Conservation (phyloP, 345 rosid species). For the Corchorus capsularis region DNA sequence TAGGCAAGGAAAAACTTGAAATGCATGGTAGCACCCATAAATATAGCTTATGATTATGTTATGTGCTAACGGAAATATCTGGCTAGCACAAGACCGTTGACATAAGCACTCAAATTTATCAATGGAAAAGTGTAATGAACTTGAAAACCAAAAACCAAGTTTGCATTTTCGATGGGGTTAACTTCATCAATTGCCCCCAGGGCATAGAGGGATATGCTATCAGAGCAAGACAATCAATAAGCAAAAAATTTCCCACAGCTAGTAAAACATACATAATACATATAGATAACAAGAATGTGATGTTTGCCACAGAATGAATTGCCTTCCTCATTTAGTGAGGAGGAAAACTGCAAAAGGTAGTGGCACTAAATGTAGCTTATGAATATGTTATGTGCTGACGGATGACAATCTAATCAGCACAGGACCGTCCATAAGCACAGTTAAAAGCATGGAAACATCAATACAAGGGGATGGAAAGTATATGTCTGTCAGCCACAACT, state of each 20-base stretch:
- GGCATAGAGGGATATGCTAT: background rate
- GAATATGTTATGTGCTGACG: slow-evolving; percentile 8
- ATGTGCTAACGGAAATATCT: slow-evolving; percentile 26
- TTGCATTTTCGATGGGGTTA: background rate
- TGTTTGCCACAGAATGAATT: slow-evolving; percentile 7
- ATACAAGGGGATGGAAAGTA: background rate
- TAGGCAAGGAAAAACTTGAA: slow-evolving; percentile 8
- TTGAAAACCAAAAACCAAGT: background rate
- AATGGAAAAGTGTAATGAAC: background rate
- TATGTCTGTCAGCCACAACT: background rate
- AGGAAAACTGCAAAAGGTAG: background rate
- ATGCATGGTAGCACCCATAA: background rate
- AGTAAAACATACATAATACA: background rate
- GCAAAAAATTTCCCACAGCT: background rate
- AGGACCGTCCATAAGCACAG: slow-evolving; percentile 9
- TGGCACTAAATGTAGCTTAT: slow-evolving; percentile 11
- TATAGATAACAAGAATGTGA: background rate
- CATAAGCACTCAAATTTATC: slow-evolving; percentile 20
- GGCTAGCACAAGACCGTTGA: slow-evolving; percentile 30
- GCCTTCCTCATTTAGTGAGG: background rate
- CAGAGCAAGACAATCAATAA: background rate
- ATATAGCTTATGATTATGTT: slow-evolving; percentile 37
- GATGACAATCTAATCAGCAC: slow-evolving; percentile 11
- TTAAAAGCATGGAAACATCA: background rate
- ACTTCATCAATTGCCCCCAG: background rate